Base-by-base conservation (phyloP, 2,329 filamentous ascomycete species). In the Fusarium chuoi region DNA sequence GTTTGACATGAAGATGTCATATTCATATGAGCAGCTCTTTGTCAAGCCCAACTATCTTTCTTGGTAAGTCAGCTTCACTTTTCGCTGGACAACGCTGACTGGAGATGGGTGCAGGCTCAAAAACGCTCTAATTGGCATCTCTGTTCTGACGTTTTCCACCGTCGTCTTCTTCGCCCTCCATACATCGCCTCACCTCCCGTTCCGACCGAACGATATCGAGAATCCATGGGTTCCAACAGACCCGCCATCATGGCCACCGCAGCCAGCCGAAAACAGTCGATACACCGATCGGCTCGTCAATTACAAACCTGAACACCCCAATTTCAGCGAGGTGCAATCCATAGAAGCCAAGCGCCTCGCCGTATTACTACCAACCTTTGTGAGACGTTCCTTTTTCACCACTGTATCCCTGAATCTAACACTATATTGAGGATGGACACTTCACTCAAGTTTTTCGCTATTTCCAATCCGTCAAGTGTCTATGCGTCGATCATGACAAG, bases 401-500 rank as follows among this genome's bases (percentile, higher is more conserved):
- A 2, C 12, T 10, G 0, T 18, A 2, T 1, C 17, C 13, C 0
- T 7, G 24, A 28, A 22, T 54, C 51, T 39, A 39, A 54, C 4
- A n/a, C 0, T 10, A 4, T 4, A 10, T 14, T 6, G 0, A 54
- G 51, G 51, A 54, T n/a, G 51, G 51, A 1, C 51, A 54, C 18
- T 39, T 54, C 2, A 20, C 51, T 1, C 35, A 54, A 7, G 51
- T 54, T 0, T 22, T n/a, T 39, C 35, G 24, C 7, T 54, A 54
- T 6, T 54, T 54, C 2, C 51, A 54, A 39, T 39, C 51, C 7
- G 51, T 54, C 35, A 54, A 54, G 3, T 54, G 51, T 26, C 51
- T 54, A 2, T 54, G 51, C 24, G 51, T 54, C 20, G 51, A 54
- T 18, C 51, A 54, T n/a, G 14, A 39, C 6, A 39, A 54, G 2